A percentile compares a stretch with the other conserved stretches of the same genome.
Evolutionary conservation across 73 alveolate genomes (phyloP).

Genomic region (Tetrahymena malaccensis): DNA sequence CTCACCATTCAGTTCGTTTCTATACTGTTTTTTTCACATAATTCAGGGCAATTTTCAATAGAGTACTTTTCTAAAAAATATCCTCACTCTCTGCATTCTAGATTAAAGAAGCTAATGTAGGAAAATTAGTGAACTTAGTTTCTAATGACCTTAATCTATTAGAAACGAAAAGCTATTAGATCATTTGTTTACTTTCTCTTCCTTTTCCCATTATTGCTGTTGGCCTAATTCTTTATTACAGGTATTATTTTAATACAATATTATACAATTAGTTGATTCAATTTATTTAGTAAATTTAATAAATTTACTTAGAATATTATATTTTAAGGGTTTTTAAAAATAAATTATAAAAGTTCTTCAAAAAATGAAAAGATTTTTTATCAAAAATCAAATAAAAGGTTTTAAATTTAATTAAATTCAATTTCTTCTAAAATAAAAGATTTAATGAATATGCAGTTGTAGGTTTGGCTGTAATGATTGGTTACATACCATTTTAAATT

Average conservation of each 20-base stretch:
- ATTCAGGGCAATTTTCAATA: background rate
- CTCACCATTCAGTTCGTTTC: background rate
- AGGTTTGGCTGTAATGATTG: background rate
- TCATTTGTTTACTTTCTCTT: background rate
- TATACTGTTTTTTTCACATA: background rate
- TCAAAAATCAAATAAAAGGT: too few relatives aligned
- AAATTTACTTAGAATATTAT: too few relatives aligned
- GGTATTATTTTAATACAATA: background rate
- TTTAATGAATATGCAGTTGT: background rate
- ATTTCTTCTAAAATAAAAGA: background rate
- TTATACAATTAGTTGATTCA: too few relatives aligned
- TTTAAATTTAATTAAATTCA: background rate
- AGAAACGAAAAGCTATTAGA: background rate
- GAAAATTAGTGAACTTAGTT: slow-evolving; percentile 16
- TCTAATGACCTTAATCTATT: slow-evolving; percentile 5
- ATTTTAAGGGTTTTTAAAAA: too few relatives aligned
- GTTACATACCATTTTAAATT: background rate
- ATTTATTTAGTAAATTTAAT: too few relatives aligned
- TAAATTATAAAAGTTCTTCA: too few relatives aligned
- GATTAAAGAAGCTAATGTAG: background rate
- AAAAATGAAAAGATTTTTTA: too few relatives aligned
- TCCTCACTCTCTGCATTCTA: background rate
- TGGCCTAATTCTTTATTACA: background rate
- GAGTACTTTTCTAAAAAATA: background rate
- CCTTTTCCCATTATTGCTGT: slow-evolving; percentile 7